Base-by-base conservation (phyloP, 352 stramenopile species). In the Sclerospora graminicola region DNA sequence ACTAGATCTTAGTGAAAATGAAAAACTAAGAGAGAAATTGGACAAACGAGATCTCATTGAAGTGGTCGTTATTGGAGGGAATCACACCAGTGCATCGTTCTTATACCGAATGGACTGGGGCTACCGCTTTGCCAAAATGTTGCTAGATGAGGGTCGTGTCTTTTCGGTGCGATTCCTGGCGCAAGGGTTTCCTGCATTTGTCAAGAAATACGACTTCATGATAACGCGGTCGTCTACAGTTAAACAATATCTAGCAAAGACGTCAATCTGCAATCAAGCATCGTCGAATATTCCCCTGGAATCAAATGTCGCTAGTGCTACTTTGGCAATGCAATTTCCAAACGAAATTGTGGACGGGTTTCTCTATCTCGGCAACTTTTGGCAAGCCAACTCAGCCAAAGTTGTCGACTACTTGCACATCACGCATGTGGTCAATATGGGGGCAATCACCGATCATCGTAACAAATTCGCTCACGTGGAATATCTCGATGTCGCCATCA, bases 341-440 rank as follows among this genome's bases (percentile, higher is more conserved):
- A 89, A 86, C 55, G 77, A 89, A 54, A 85, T 89, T 37, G 43
- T 86, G 36, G 64, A 84, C 13, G 61, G 49, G 2, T 82, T 84
- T n/a, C 48, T 89, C 13, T 89, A 63, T 19, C 49, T 89, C 14
- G 77, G 77, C 47, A 89, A 86, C 53, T 86, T 82, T 45, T 89
- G 77, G 77, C 77, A 89, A 58, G 77, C 77, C 23, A 82, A 80
- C 31, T 74, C 73, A n/a, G 20, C 51, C 0, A 54, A 68, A 8
- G 66, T 84, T 16, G 53, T 86, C n/a, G 26, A 49, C 2, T 60
- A 66, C 13, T 54, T 89, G 21, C 36, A 66, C 29, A 84, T 89
- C 52, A 86, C 77, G 1, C 73, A 89, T 51, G 45, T 89, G 7
- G 57, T 86, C 26, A 89, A 89, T 48, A 69, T 86, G 58, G 74